Conservation (phyloP, 805 yeast species). For the Priceomyces castillae region DNA sequence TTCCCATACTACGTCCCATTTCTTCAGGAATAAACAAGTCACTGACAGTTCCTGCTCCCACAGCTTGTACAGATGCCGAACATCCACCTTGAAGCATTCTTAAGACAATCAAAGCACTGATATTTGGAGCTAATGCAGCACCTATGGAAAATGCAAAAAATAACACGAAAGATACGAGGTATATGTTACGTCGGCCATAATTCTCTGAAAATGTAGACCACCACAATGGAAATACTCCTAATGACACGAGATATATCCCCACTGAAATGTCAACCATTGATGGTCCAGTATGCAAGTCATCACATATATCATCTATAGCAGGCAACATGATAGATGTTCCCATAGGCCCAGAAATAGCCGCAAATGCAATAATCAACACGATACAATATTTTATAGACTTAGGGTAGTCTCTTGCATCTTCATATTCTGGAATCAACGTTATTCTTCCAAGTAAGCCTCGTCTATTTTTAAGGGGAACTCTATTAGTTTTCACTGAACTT, state of each 20-base stretch:
- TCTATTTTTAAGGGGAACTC: conserved; percentile 34
- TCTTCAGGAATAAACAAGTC: conserved; percentile 66
- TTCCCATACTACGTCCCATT: conserved; percentile 78
- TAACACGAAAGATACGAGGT: conserved; percentile 61
- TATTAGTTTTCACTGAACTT: conserved; percentile 7
- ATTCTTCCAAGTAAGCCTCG: conserved; percentile 58
- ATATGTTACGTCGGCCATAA: conserved; percentile 72
- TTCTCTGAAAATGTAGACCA: conserved; percentile 81
- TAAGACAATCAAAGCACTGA: conserved; percentile 62
- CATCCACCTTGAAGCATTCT: conserved; percentile 76
- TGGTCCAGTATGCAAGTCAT: conserved; percentile 53
- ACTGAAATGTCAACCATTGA: conserved; percentile 72
- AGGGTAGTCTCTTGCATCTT: conserved; percentile 68
- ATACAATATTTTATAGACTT: conserved; percentile 46
- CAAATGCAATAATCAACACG: conserved; percentile 64
- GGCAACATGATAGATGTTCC: conserved; percentile 84
- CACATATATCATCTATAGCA: conserved; percentile 60
- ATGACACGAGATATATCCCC: conserved; percentile 69
- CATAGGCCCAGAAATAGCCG: conserved; percentile 84
- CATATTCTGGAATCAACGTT: conserved; percentile 64
- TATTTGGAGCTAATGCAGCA: conserved; percentile 60
- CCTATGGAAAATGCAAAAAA: conserved; percentile 71
- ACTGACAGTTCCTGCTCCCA: conserved; percentile 85
- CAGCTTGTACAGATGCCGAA: conserved; percentile 82
- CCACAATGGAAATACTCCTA: conserved; percentile 85